Base-by-base conservation (phyloP, 768 basidiomycete genomes). In the Tremella yokohamensis region DNA sequence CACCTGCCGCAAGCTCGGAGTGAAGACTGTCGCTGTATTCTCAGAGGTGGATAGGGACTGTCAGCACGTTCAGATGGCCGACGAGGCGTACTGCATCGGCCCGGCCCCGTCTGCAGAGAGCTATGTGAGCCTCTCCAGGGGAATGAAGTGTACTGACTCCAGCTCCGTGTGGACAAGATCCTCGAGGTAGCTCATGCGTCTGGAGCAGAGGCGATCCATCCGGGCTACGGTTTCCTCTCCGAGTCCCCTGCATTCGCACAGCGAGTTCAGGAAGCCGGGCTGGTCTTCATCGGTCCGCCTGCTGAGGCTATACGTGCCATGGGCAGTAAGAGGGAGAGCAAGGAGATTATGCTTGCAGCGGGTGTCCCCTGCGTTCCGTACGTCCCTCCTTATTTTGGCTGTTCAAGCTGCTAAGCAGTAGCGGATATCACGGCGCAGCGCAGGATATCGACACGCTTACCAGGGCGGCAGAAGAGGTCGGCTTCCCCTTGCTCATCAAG, bases 291-390 rank as follows among this genome's bases (percentile, higher is more conserved):
- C 60, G 92, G 92, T 0, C 92, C 93, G 15, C 89, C 92, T 1
- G 82, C 87, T 0, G 83, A 82, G 65, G 91, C 93, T 26, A 97
- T 97, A 61, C 78, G 87, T 13, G 88, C 87, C 68, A 97, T 96
- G 93, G 93, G 92, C 1, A 92, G 89, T 0, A 96, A 97, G 81
- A 90, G 90, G 88, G 90, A 93, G 80, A 92, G 90, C 39, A 97
- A 97, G 80, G 91, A 89, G 58, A 94, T 94, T 69, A 93, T 94
- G 91, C 82, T 83, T 16, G 89, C 83, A 64, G 92, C 92, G 56
- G 85, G 86, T 0, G 92, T 97, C 1, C 90, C 91, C 0, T 92
- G 90, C 72, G 88, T 97, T 4, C 92, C 93, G 44, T 73, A 16
- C 54, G 72, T 66, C 13, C 48, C 18, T n/a, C 53, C 51, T 12